Evolutionary conservation across 495 filamentous ascomycete species (phyloP).

Genomic region (Penicillium cinerascens): DNA sequence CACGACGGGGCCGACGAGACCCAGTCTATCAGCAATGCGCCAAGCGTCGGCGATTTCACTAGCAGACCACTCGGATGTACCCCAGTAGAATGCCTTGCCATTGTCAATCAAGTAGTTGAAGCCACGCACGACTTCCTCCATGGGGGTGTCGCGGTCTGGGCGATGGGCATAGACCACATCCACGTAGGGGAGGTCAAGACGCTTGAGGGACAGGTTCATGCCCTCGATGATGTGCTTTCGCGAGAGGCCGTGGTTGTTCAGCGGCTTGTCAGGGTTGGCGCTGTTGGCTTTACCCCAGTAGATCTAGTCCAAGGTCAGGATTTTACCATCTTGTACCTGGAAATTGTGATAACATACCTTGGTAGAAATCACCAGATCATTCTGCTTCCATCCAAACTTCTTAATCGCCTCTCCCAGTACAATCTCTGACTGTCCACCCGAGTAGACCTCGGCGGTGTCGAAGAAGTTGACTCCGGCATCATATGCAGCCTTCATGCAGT

Average conservation of each 20-base stretch:
- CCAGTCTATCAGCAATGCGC: conserved; percentile 66
- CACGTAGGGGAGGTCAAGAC: conserved; percentile 67
- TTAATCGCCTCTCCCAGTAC: conserved; percentile 71
- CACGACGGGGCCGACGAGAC: conserved; percentile 75
- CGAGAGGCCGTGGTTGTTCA: conserved; percentile 74
- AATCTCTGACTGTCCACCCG: conserved; percentile 65
- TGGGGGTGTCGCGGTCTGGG: conserved; percentile 76
- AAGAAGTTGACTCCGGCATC: conserved; percentile 76
- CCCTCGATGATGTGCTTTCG: conserved; percentile 83
- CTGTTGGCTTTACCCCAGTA: conserved; percentile 64
- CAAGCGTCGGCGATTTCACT: conserved; percentile 77
- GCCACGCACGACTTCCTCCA: conserved; percentile 80
- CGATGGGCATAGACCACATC: conserved; percentile 85
- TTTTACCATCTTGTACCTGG: not conserved
- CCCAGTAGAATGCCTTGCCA: conserved; percentile 87
- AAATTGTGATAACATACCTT: conserved; percentile 48
- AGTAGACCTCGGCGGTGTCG: conserved; percentile 45
- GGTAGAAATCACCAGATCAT: conserved; percentile 82
- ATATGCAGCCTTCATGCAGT: conserved; percentile 73
- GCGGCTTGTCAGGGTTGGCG: conserved; percentile 55
- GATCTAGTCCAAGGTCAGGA: conserved; percentile 50
- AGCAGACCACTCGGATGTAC: conserved; percentile 82
- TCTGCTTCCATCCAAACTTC: conserved; percentile 62
- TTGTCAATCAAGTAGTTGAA: conserved; percentile 78
- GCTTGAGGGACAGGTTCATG: conserved; percentile 57